These are phyloP conservation scores for Crucibulum laeve DNA, from an alignment of 768 basidiomycete species.

Conservation along the genomic window DNA sequence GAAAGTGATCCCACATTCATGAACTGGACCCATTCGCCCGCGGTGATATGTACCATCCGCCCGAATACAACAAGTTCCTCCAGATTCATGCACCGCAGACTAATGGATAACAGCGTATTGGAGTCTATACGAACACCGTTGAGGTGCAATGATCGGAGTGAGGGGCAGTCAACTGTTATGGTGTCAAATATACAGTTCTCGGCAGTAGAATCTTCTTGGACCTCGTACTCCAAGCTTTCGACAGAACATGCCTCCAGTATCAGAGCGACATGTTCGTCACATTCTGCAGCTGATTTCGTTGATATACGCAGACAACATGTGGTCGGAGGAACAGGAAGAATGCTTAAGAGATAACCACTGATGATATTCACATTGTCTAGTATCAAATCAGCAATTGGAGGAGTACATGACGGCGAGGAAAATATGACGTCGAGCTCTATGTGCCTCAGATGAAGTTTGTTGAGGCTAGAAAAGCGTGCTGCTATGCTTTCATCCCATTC, in stretches of 20 bases:
- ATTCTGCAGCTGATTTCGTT: conserved; percentile 24
- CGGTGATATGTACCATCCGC: conserved; percentile 28
- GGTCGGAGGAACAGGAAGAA: conserved; percentile 30
- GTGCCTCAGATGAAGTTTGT: conserved; percentile 35
- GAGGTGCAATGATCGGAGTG: conserved; percentile 36
- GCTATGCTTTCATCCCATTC: conserved; percentile 52
- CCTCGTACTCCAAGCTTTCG: conserved; percentile 39
- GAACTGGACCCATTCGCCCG: conserved; percentile 38
- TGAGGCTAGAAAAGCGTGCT: conserved; percentile 39
- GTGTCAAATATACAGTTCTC: conserved; percentile 26
- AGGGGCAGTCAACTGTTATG: conserved; percentile 14
- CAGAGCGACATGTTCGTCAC: conserved; percentile 35
- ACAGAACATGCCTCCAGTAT: conserved; percentile 37
- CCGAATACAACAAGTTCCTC: conserved; percentile 37
- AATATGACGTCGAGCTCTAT: conserved; percentile 39
- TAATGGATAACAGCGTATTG: conserved; percentile 28
- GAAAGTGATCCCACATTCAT: conserved; percentile 29
- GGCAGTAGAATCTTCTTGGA: conserved; percentile 18
- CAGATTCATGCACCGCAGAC: conserved; percentile 28
- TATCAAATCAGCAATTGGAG: conserved; percentile 31
- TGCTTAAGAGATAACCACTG: conserved; percentile 33
- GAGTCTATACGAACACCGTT: conserved; percentile 34
- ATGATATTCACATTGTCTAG: conserved; percentile 41
- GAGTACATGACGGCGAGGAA: conserved; percentile 25
- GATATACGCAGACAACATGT: conserved; percentile 34